Conservation (phyloP, 2,329 filamentous ascomycete genomes). For the Mycosphaerella arachidis region DNA sequence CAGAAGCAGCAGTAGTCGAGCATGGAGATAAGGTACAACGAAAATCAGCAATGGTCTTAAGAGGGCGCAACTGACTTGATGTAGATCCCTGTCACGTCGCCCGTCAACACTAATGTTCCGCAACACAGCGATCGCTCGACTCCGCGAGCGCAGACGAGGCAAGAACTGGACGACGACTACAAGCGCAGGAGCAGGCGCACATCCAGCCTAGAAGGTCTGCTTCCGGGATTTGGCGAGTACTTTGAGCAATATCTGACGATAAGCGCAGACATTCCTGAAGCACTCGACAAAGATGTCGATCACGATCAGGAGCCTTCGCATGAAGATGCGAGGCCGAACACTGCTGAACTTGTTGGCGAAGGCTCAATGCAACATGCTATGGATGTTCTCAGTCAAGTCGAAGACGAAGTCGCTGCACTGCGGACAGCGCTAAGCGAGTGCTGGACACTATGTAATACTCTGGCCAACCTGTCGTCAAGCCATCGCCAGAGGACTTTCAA, state of each 20-base stretch:
- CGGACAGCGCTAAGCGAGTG: conserved; percentile 77
- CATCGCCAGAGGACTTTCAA: conserved; percentile 76
- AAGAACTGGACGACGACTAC: conserved; percentile 63
- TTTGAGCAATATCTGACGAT: conserved; percentile 20
- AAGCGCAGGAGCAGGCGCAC: conserved; percentile 58
- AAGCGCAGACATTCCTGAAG: conserved; percentile 44
- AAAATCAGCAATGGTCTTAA: conserved; percentile 6
- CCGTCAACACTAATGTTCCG: conserved; percentile 70
- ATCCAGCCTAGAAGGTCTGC: conserved; percentile 69
- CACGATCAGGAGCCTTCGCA: conserved; percentile 19
- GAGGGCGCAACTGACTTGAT: background rate
- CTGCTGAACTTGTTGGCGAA: conserved; percentile 33
- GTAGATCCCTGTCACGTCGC: conserved; percentile 50
- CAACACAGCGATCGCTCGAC: conserved; percentile 63
- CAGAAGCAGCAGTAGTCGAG: conserved; percentile 29
- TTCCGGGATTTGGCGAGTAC: conserved; percentile 18
- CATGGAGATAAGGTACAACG: conserved; percentile 29
- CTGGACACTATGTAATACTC: conserved; percentile 89
- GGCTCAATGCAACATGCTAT: conserved; percentile 49
- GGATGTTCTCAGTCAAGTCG: conserved; percentile 48
- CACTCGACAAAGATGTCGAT: conserved; percentile 36
- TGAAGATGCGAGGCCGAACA: conserved; percentile 29
- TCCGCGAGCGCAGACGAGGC: conserved; percentile 75
- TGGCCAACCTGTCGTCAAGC: conserved; percentile 77
- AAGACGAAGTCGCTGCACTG: conserved; percentile 63